Evolutionary conservation across 2,329 filamentous ascomycete species (phyloP), one percentile per base, ranked within the genome.

Genomic region (Pyricularia sp.): DNA sequence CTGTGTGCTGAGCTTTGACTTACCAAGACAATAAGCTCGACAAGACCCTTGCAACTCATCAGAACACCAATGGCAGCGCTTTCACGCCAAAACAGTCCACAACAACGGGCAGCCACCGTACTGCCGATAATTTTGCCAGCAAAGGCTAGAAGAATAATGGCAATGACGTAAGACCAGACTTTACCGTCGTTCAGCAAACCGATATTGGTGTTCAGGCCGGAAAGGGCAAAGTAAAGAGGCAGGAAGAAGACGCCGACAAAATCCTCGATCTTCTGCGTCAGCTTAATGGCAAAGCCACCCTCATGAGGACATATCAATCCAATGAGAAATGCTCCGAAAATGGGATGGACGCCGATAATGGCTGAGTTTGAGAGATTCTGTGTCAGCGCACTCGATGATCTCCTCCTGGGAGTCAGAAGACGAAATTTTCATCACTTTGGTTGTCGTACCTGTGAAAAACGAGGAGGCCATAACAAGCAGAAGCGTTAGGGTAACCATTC

Each of bases 41-140:
- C 93, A 10, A 97, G 81, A 71, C 93, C 93, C 75, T 97, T 97
- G 76, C 93, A 97, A 76, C 91, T 96, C 93, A 97, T 97, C 70
- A 97, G 77, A 19, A 88, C 86, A 16, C 93, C 93, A 69, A 97
- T 94, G 1, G 91, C 86, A 35, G 96, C 84, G 65, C 89, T 93
- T 74, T 97, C 93, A 66, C 93, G 84, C 93, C 93, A 97, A 1
- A 96, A 82, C 63, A 97, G 79, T 30, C 89, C 91, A 70, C 86
- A 90, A 3, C 85, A 72, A 44, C 86, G 84, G 0, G 93, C 92
- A 8, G 93, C 91, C 1, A 96, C 66, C 0, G 91, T 87, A 22
- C 91, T 92, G 57, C 93, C 93, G 13, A 88, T 79, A 63, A 97
- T 89, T 75, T 97, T 97, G 62, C 88, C 91, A 26, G 86, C 78